Evolutionary conservation across 2,329 filamentous ascomycete genomes (phyloP).

Genomic region (Alternaria brassicicola): DNA sequence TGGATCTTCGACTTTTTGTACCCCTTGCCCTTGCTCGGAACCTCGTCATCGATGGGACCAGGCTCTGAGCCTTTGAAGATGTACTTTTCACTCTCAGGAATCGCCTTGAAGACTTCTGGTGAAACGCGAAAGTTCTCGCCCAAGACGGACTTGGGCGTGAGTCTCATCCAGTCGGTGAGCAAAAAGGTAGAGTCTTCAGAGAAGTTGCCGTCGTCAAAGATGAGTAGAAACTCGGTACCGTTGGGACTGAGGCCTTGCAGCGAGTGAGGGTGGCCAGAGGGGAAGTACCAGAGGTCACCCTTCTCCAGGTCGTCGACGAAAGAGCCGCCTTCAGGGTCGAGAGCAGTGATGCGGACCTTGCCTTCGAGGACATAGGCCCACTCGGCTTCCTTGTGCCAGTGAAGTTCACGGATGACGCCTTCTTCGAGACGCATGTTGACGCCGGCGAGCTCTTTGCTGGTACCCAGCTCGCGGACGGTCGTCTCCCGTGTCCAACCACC

Average conservation of each 20-base stretch:
- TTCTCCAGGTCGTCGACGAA: slow-evolving; percentile 78
- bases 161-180: slow-evolving; percentile 74
- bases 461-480: slow-evolving; percentile 67
- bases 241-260: slow-evolving; percentile 73
- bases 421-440: slow-evolving; percentile 79
- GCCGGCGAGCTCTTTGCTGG: slow-evolving; percentile 72
- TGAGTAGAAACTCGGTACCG: slow-evolving; percentile 68
- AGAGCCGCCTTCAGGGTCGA: slow-evolving; percentile 76
- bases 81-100: slow-evolving; percentile 72
- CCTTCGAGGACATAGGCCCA: slow-evolving; percentile 79
- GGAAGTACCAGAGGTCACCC: slow-evolving; percentile 83
- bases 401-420: slow-evolving; percentile 76
- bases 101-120: slow-evolving; percentile 71
- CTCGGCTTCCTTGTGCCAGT: slow-evolving; percentile 82
- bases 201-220: slow-evolving; percentile 66
- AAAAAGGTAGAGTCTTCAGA: slow-evolving; percentile 73
- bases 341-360: slow-evolving; percentile 71
- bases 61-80: slow-evolving; percentile 75
- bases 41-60: slow-evolving; percentile 68
- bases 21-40: slow-evolving; percentile 61
- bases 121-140: slow-evolving; percentile 77
- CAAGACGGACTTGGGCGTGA: slow-evolving; percentile 73
- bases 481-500: slow-evolving; percentile 80
- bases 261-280: slow-evolving; percentile 76
- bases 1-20: slow-evolving; percentile 71